Percentiles rank a stretch among this genome's conserved stretches.
Evolutionary conservation across 2,329 filamentous ascomycete species (phyloP).

Genomic region (Stenocarpella maydis): DNA sequence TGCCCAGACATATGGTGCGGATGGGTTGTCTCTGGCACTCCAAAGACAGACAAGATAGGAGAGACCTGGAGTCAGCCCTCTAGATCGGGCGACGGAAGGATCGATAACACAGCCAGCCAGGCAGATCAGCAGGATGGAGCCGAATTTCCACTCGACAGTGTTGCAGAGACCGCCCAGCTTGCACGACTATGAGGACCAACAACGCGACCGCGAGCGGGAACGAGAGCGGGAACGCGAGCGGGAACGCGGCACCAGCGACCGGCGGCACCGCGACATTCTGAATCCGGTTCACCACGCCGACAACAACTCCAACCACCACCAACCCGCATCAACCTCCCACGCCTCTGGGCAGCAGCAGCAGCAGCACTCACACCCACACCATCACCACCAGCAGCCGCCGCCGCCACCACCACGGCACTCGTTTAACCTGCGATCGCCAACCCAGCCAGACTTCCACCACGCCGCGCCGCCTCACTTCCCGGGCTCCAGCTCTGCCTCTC

Average conservation of each 20-base stretch:
- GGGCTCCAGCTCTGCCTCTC: slow-evolving; percentile 42
- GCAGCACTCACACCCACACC: slow-evolving; percentile 5
- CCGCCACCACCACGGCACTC: slow-evolving; percentile 50
- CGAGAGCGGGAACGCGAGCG: slow-evolving; percentile 30
- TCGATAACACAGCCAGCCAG: background rate
- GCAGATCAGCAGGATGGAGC: slow-evolving; percentile 49
- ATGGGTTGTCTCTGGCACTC: slow-evolving; percentile 32
- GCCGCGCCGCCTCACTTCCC: slow-evolving; percentile 40
- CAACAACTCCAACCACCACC: slow-evolving; percentile 33
- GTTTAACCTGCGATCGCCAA: slow-evolving; percentile 60
- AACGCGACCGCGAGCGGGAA: slow-evolving; percentile 33
- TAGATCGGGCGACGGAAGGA: slow-evolving; percentile 3
- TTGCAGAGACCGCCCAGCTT: slow-evolving; percentile 54
- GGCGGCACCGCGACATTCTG: slow-evolving; percentile 57
- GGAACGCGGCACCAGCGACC: slow-evolving; percentile 38
- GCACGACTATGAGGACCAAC: slow-evolving; percentile 49
- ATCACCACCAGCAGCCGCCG: background rate
- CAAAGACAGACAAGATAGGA: slow-evolving; percentile 23
- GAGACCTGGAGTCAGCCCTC: slow-evolving; percentile 25
- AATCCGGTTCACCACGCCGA: slow-evolving; percentile 44
- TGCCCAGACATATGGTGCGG: slow-evolving; percentile 19
- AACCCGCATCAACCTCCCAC: background rate
- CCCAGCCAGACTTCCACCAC: slow-evolving; percentile 50
- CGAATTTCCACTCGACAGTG: slow-evolving; percentile 59
- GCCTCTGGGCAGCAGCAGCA: slow-evolving; percentile 18